Evolutionary conservation across 2,329 filamentous ascomycete species (phyloP).

Genomic region (Colletotrichum karsti): DNA sequence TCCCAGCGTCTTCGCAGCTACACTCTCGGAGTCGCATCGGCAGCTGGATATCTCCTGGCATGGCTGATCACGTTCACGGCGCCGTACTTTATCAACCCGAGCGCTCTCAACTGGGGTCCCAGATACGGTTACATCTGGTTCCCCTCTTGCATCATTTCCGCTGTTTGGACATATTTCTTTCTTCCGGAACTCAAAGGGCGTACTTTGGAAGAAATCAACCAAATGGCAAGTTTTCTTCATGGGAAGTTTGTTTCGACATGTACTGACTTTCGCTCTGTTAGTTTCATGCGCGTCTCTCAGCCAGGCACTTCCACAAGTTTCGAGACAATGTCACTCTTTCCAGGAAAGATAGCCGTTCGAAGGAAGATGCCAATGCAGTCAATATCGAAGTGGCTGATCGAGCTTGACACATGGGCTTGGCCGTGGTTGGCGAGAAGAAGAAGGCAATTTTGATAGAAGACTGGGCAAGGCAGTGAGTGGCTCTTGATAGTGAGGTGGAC

Average conservation of each 20-base stretch:
- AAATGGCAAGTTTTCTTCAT: background rate
- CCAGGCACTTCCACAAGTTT: background rate
- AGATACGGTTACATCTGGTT: slow-evolving; percentile 62
- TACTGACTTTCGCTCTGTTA: background rate
- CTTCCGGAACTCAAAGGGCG: slow-evolving; percentile 53
- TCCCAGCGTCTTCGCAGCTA: background rate
- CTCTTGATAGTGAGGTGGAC: too few relatives aligned
- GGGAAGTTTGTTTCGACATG: rapidly evolving
- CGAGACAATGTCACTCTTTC: background rate
- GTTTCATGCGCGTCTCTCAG: background rate
- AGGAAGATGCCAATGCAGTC: background rate
- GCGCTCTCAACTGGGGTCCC: slow-evolving; percentile 58
- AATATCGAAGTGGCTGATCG: background rate
- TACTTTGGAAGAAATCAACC: background rate
- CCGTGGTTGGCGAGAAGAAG: too few relatives aligned
- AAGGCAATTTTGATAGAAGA: too few relatives aligned
- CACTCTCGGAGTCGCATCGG: background rate
- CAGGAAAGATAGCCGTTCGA: background rate
- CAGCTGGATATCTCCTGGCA: background rate
- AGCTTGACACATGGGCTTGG: background rate
- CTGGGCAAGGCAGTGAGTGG: too few relatives aligned
- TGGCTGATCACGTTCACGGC: background rate
- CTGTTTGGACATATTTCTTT: slow-evolving; percentile 35
- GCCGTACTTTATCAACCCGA: slow-evolving; percentile 42
- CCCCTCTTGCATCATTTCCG: slow-evolving; percentile 42